These are phyloP conservation scores for Fusarium globosum DNA, from an alignment of 2,329 filamentous ascomycete species.

Conservation along the genomic window DNA sequence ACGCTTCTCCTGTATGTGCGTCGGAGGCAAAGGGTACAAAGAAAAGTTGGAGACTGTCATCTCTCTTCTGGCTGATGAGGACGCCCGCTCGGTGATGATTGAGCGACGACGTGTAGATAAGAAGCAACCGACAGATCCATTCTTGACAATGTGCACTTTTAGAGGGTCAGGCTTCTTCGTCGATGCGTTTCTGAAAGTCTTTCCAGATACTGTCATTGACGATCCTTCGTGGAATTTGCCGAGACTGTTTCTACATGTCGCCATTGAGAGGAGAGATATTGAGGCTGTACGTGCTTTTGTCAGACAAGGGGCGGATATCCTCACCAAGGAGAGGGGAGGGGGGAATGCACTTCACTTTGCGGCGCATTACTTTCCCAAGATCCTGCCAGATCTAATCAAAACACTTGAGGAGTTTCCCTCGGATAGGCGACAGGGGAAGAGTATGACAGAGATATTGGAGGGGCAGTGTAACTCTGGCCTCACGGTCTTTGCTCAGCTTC, in stretches of 20 bases:
- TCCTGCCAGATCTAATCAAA: background rate
- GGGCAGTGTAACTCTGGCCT: background rate
- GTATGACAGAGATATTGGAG: background rate
- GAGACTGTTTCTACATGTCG: background rate
- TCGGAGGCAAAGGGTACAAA: background rate
- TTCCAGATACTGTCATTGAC: background rate
- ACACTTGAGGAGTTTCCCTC: background rate
- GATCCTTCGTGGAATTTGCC: background rate
- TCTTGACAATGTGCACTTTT: background rate
- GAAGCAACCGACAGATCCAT: background rate
- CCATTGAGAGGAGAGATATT: background rate
- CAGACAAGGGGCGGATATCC: background rate
- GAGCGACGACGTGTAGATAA: background rate
- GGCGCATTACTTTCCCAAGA: background rate
- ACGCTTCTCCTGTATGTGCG: background rate
- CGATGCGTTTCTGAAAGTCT: rapidly evolving
- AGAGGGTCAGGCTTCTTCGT: background rate
- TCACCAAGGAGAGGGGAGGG: background rate
- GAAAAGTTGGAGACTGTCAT: background rate
- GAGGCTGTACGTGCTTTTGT: background rate
- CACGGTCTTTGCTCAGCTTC: background rate
- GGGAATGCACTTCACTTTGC: background rate
- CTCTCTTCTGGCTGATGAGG: background rate
- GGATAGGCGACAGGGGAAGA: background rate
- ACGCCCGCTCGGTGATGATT: rapidly evolving